Evolutionary conservation across 116 monocot species (phyloP), one percentile per base, ranked within the genome.

Genomic region (Cymodocea nodosa): DNA sequence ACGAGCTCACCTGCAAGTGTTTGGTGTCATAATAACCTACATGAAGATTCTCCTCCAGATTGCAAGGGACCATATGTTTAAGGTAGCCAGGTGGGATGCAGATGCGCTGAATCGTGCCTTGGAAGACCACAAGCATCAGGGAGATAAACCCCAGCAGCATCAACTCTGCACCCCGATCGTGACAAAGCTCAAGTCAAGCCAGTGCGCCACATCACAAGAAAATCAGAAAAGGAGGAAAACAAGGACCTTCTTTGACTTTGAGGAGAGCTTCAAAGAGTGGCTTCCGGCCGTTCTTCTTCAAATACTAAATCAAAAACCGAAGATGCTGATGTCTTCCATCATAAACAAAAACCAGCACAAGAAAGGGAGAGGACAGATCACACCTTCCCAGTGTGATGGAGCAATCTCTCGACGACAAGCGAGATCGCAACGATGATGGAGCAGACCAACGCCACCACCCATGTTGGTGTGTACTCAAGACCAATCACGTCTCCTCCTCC

Each of bases 401-500:
- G 81, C 19, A 78, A 20, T 15, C 94, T 78, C 77, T 89, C 94
- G 68, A 71, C 82, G 63, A 74, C 35, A 65, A 89, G 75, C 10
- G 94, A 89, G 73, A 89, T 84, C 51, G 72, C 60, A 51, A 94
- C 79, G 72, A 94, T 89, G 67, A 84, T 51, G 53, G 80, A 64
- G 75, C 94, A 89, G 22, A 94, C 86, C 12, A 71, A 65, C 50
- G 86, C 86, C 51, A 86, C 76, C 65, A 94, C 82, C 94, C 94
- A 94, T 35, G 94, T 94, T 55, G 94, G 94, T 1, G 94, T 94
- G 82, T 70, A 76, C 66, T 89, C 84, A 58, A 94, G 64, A 49
- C 57, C 71, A 4, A 74, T 17, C 60, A 8, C 74, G 2, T 71
- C 53, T 23, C 49, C 76, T 25, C 37, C 77, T 39, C 48, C 39